Percentiles rank a stretch among this genome's conserved stretches.
These are phyloP conservation scores for Calonectria crousiana DNA, from an alignment of 2,329 filamentous ascomycete genomes.

Conservation along the genomic window DNA sequence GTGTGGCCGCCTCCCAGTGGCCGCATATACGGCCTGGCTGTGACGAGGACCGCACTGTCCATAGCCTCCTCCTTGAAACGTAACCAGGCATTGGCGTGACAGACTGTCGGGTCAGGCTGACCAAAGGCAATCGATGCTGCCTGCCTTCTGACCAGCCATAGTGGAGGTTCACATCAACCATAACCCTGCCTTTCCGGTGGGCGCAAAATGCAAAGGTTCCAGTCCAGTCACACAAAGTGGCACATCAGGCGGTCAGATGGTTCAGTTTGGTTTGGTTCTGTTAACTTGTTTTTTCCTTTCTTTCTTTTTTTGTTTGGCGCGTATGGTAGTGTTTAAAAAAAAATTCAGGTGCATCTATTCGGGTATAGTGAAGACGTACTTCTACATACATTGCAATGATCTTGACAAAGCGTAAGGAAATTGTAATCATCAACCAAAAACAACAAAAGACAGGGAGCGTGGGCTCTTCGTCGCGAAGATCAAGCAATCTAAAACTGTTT, in stretches of 20 bases:
- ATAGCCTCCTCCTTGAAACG: slow-evolving; percentile 28
- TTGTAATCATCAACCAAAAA: slow-evolving; percentile 21
- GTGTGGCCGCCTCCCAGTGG: slow-evolving; percentile 23
- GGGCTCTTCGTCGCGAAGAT: slow-evolving; percentile 51
- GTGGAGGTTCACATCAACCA: not conserved
- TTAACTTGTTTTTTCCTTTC: slow-evolving; percentile 17
- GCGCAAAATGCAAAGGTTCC: slow-evolving; percentile 5
- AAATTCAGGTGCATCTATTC: slow-evolving; percentile 20
- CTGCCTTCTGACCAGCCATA: not conserved
- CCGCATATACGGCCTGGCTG: slow-evolving; percentile 33
- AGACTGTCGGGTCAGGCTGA: slow-evolving; percentile 29
- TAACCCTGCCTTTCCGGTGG: slow-evolving; percentile 12
- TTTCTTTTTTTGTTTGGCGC: not conserved
- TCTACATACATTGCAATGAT: slow-evolving; percentile 27
- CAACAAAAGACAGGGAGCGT: slow-evolving; percentile 35
- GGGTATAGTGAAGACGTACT: slow-evolving; percentile 40
- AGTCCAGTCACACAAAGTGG: slow-evolving; percentile 15
- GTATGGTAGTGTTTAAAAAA: not conserved
- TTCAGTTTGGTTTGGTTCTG: slow-evolving; percentile 16
- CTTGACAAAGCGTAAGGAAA: slow-evolving; percentile 17
- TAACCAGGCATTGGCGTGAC: slow-evolving; percentile 23
- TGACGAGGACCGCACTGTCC: slow-evolving; percentile 24
- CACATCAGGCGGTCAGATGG: not conserved
- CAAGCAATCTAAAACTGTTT: slow-evolving; percentile 46
- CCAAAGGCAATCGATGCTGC: slow-evolving; percentile 3